phyloP scores from a whole-genome alignment of 2,329 filamentous ascomycete genomes.

The Clarireedia sp. region DNA sequence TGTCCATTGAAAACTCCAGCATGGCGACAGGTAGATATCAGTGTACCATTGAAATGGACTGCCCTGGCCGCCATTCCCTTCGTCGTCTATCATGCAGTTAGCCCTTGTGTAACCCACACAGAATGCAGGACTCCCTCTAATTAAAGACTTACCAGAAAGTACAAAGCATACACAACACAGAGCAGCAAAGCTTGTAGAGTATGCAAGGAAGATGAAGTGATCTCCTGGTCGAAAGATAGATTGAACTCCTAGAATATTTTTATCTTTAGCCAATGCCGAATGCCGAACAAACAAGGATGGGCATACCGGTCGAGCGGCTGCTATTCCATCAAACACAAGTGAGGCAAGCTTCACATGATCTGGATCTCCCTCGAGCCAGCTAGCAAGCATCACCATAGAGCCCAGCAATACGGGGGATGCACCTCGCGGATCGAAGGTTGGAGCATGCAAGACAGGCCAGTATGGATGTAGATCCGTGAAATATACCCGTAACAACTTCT shows the following conservation, averaged over 20 bases:
- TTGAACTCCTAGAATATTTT: neutral
- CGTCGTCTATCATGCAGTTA: neutral
- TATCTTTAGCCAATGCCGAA: neutral
- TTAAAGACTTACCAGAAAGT: neutral
- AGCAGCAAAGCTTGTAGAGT: neutral
- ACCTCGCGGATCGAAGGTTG: neutral
- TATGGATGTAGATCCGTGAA: neutral
- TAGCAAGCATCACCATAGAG: neutral
- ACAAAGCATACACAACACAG: slow-evolving; percentile 1
- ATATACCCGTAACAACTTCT: neutral
- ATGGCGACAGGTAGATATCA: slow-evolving; percentile 1
- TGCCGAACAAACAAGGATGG: too few relatives aligned
- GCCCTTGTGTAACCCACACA: neutral
- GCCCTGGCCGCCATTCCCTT: neutral
- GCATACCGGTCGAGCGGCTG: neutral
- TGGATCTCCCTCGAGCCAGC: neutral
- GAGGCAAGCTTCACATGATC: neutral
- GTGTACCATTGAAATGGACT: neutral
- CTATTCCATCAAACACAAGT: slow-evolving; percentile 2
- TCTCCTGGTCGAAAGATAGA: neutral
- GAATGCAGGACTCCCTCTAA: too few relatives aligned
- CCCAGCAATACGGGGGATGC: neutral
- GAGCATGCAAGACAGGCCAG: slow-evolving; percentile 2
- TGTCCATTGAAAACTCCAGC: slow-evolving; percentile 3
- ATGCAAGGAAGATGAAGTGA: neutral